Conservation (phyloP, 768 basidiomycete genomes). For the Fomitopsis pulvina region DNA sequence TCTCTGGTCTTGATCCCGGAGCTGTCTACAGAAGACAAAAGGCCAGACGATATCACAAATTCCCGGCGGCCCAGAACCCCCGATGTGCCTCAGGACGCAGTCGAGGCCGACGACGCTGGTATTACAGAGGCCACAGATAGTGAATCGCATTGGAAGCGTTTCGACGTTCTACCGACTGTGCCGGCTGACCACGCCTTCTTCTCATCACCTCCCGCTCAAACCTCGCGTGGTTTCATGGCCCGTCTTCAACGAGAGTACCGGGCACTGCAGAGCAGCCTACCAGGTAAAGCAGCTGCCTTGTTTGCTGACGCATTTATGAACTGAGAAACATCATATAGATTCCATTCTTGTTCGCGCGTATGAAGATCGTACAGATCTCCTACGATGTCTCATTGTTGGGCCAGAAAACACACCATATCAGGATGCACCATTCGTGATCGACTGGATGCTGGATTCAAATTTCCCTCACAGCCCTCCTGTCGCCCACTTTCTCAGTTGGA, state of each 20-base stretch:
- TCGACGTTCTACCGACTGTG: constrained; percentile 68
- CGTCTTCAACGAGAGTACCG: constrained; percentile 83
- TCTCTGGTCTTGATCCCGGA: too few relatives aligned
- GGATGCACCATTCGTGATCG: constrained; percentile 92
- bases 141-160: constrained; percentile 66
- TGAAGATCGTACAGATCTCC: constrained; percentile 82
- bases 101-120: constrained; percentile 17
- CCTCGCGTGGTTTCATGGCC: constrained; percentile 66
- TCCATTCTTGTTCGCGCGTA: constrained; percentile 86
- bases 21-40: too few relatives aligned
- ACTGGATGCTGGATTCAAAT: constrained; percentile 84
- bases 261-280: constrained; percentile 69
- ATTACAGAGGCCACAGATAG: constrained; percentile 27
- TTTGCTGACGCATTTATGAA: neutral
- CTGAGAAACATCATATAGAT: constrained; percentile 38
- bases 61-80: constrained; percentile 11
- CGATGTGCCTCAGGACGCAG: constrained; percentile 26
- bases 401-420: constrained; percentile 94
- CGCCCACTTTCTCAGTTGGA: constrained; percentile 92
- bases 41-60: neutral
- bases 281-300: constrained; percentile 46
- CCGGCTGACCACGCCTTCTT: constrained; percentile 83
- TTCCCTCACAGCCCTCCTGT: constrained; percentile 79
- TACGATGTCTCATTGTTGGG: constrained; percentile 86
- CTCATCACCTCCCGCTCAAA: constrained; percentile 50